Base-by-base conservation (phyloP, 768 basidiomycete genomes). In the Fomitopsis pulvina region DNA sequence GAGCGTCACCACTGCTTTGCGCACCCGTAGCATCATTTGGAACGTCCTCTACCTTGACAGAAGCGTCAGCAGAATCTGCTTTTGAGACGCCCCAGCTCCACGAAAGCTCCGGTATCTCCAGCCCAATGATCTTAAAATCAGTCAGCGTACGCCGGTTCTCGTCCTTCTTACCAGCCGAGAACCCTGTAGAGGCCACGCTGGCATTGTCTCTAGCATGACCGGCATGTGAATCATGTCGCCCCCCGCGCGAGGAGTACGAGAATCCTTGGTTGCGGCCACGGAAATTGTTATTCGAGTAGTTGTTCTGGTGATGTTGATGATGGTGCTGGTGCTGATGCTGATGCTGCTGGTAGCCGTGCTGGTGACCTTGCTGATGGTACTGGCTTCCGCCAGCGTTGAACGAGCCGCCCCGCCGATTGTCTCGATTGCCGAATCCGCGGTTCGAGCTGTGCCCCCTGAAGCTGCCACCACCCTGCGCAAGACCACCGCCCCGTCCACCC, bases 51-150 rank as follows among this genome's bases (percentile, higher is more conserved):
- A 66, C 64, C 50, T 61, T 58, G 46, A 65, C 50, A 26, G 59
- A 57, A 21, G 55, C 38, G 26, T 62, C 37, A 39, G 61, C 57
- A 54, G 60, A 46, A 47, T 57, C 50, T 18, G 58, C 51, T 32
- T 60, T 53, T 27, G 79, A 79, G 45, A 81, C 58, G 52, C 92
- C 92, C 95, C 95, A 97, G 44, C 73, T 77, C 95, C 95, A 97
- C 57, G 71, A 72, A 51, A 96, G 71, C 57, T 86, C 83, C 59
- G 75, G 80, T 57, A 96, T 86, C 64, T 89, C 83, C 58, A 97
- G 75, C 24, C 88, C 93, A 62, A 94, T 75, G 64, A 99, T 92
- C 71, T 95, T 91, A 80, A 99, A 99, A 71, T 98, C 95, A 30
- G 93, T 97, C 58, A 99, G 82, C 26, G 94, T 96, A 60, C 91